Evolutionary conservation across 805 yeast genomes (phyloP).

Genomic region (Candida tallmaniae): DNA sequence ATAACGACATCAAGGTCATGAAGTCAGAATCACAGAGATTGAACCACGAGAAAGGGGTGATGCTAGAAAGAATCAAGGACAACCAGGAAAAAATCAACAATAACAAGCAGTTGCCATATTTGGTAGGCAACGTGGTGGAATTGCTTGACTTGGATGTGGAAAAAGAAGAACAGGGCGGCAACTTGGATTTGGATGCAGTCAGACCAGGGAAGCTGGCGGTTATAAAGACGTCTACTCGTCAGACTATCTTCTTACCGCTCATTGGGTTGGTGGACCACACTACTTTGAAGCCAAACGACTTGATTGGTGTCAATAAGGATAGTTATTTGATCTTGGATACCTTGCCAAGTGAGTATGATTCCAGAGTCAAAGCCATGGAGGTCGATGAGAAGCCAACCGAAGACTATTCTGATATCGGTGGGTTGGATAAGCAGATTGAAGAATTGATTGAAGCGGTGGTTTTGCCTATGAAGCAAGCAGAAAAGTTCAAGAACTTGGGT

Average conservation of each 20-base stretch:
- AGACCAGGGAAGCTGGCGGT: constrained; percentile 97
- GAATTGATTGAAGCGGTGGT: constrained; percentile 98
- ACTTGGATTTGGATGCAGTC: constrained; percentile 86
- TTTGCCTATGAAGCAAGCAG: constrained; percentile 97
- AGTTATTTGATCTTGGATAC: constrained; percentile 90
- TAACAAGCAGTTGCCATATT: constrained; percentile 90
- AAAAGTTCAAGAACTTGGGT: constrained; percentile 89
- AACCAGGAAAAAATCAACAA: constrained; percentile 94
- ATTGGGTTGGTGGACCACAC: constrained; percentile 93
- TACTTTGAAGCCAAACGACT: constrained; percentile 91
- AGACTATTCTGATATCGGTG: constrained; percentile 96
- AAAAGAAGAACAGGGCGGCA: constrained; percentile 86
- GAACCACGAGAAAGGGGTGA: constrained; percentile 86
- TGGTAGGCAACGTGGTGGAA: constrained; percentile 96
- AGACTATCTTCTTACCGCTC: constrained; percentile 92
- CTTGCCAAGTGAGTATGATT: constrained; percentile 94
- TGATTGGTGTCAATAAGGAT: constrained; percentile 97
- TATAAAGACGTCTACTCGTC: constrained; percentile 94
- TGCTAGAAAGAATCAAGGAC: constrained; percentile 91
- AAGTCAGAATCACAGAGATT: constrained; percentile 86
- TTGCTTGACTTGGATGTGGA: constrained; percentile 83
- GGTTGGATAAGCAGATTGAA: constrained; percentile 96
- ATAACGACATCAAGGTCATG: constrained; percentile 94
- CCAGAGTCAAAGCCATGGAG: constrained; percentile 98
- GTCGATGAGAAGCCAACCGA: constrained; percentile 99